Evolutionary conservation across 768 basidiomycete genomes (phyloP).

Genomic region (Amanita exitialis): DNA sequence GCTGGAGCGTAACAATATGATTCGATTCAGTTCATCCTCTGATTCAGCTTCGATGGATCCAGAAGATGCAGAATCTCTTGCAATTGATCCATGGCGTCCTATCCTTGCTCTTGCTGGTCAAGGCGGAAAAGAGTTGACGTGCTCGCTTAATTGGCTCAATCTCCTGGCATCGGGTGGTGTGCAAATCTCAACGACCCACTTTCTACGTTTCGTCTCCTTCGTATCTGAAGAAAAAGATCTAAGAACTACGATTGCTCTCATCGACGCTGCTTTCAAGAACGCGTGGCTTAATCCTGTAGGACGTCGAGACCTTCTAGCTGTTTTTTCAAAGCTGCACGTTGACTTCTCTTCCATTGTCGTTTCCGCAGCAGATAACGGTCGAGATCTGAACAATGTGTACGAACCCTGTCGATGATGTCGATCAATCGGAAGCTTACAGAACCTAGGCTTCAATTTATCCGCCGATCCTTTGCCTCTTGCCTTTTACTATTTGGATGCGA

Average conservation of each 20-base stretch:
- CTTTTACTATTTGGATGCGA: slow-evolving; percentile 63
- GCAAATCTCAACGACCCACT: slow-evolving; percentile 43
- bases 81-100: slow-evolving; percentile 46
- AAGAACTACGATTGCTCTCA: slow-evolving; percentile 34
- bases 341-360: slow-evolving; percentile 20
- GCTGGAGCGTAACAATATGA: slow-evolving; percentile 34
- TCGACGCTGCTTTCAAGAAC: slow-evolving; percentile 45
- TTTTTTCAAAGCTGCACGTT: slow-evolving; percentile 39
- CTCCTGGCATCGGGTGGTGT: slow-evolving; percentile 56
- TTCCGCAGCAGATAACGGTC: slow-evolving; percentile 20
- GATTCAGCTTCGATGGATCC: slow-evolving; percentile 19
- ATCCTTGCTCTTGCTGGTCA: slow-evolving; percentile 32
- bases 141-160: slow-evolving; percentile 48
- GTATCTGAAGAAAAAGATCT: slow-evolving; percentile 26
- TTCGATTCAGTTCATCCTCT: slow-evolving; percentile 26
- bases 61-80: slow-evolving; percentile 16
- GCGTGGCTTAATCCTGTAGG: slow-evolving; percentile 53
- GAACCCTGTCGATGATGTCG: not conserved
- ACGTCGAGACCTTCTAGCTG: slow-evolving; percentile 44
- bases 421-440: not conserved
- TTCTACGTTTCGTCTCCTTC: slow-evolving; percentile 35
- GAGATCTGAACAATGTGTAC: slow-evolving; percentile 26
- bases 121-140: slow-evolving; percentile 31
- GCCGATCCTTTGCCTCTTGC: slow-evolving; percentile 50
- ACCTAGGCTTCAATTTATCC: slow-evolving; percentile 39